Base-by-base conservation (phyloP, 257 asterid genomes). In the Petunia axillaris region DNA sequence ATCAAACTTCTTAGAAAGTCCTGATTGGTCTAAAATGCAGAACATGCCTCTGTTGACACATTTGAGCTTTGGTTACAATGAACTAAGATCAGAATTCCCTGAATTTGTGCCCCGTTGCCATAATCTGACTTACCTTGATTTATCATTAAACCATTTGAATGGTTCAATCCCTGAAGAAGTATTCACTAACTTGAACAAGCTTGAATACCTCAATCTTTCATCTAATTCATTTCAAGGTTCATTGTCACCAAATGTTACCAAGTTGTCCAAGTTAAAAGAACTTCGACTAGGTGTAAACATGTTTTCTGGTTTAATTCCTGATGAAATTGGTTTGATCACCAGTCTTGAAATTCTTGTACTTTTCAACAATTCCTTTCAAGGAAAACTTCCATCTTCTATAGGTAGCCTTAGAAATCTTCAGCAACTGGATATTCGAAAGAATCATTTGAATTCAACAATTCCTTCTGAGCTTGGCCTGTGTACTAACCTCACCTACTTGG, bases 111-210 rank as follows among this genome's bases (percentile, higher is more conserved):
- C 83, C 43, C 78, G 80, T 13, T 93, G 94, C 84, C 73, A 15
- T 57, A 91, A 90, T 74, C 89, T 93, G 63, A 89, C 91, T 16
- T 88, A 70, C 74, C 96, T 95, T 64, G 94, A 93, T 81, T 80
- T 95, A 83, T 91, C 94, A 1, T 25, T 1, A 1, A 95, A 93
- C 86, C 36, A 70, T 11, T 67, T 95, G 36, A 87, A 86, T 4
- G 98, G 93, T 63, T 82, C 80, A 57, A 85, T 93, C 77, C 97
- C 97, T 38, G 91, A 87, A 77, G 79, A 87, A 13, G 14, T 90
- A 44, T 94, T 90, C 84, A 65, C 59, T 63, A 84, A 87, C 85
- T 79, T 94, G 25, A 71, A 38, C 60, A 82, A 86, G 3, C 95
- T 94, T 53, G 89, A 94, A 68, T 80, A 85, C 78, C 85, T 94